Base-by-base conservation (phyloP, 2,329 filamentous ascomycete species). In the Sporothrix schenckii region DNA sequence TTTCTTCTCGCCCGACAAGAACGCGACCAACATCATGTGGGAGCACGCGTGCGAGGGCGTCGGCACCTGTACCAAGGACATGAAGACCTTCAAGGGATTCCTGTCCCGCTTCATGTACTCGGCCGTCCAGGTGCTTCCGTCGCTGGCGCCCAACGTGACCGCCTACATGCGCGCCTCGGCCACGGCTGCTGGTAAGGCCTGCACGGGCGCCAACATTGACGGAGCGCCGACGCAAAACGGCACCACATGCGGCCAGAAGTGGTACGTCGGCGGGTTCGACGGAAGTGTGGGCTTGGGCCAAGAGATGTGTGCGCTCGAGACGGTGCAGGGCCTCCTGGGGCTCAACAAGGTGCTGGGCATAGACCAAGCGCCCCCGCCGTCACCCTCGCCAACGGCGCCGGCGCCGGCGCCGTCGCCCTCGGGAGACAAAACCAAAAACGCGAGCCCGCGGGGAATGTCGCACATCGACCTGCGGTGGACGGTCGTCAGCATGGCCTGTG, bases 1-100 rank as follows among this genome's bases (percentile, higher is more conserved):
- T 30, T 90, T 87, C 78, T 88, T 90, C 80, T 79, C 78, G 61
- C 83, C 84, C 4, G 82, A 11, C 61, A 76, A 81, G 19, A 85
- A 87, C 74, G 79, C 83, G 5, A 85, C 86, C 27, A 81, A 87
- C 75, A 80, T 91, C 78, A 88, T 92, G 85, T 88, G 83, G 76
- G 89, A 92, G 78, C 82, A 82, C 58, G 86, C 87, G n/a, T 92
- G 90, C 80, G 90, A 92, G 78, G 80, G 78, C 4, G 79, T 81
- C 71, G 79, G 80, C 68, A 81, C 76, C 0, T 92, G 90, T 79
- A 86, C 87, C 76, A 82, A 80, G 66, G 89, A 91, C 78, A 88
- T 89, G 83, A 85, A 84, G 74, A 87, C 86, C 10, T 91, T 89
- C 84, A 92, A 92, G 80, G 89, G 84, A 56, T 90, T 89, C 77